Evolutionary conservation across 2,329 filamentous ascomycete genomes (phyloP).

Genomic region (Aspergillus melleus): DNA sequence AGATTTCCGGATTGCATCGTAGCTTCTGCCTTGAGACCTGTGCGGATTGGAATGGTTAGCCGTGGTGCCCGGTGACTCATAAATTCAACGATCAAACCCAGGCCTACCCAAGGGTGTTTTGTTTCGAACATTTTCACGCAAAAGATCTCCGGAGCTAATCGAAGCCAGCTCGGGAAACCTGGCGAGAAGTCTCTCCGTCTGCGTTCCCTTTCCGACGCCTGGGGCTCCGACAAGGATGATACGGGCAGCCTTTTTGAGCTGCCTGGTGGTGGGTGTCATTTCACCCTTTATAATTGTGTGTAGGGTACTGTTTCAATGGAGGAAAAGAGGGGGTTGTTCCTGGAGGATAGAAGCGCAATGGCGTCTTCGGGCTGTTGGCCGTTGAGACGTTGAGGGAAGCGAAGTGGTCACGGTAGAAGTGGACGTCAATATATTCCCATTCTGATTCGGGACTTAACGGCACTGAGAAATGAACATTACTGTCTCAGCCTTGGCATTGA

Average conservation of each 20-base stretch:
- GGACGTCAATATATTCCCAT: background rate
- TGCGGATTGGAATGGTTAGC: constrained; percentile 4
- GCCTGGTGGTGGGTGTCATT: constrained; percentile 40
- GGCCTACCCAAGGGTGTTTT: constrained; percentile 76
- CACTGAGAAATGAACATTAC: background rate
- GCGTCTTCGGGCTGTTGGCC: background rate
- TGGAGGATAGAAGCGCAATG: background rate
- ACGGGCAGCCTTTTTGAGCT: constrained; percentile 77
- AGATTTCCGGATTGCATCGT: constrained; percentile 85
- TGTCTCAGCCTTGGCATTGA: background rate
- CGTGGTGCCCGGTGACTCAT: background rate
- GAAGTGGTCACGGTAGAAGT: background rate
- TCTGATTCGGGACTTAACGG: background rate
- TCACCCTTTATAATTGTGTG: background rate
- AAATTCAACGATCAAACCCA: background rate
- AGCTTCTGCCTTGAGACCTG: constrained; percentile 86
- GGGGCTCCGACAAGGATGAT: constrained; percentile 94
- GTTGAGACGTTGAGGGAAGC: background rate
- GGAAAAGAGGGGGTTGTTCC: background rate
- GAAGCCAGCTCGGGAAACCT: constrained; percentile 86
- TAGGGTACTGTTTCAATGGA: background rate
- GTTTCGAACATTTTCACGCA: constrained; percentile 89
- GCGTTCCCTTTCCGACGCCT: constrained; percentile 96
- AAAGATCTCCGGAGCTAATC: constrained; percentile 89
- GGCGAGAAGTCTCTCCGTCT: constrained; percentile 82